phyloP scores from a whole-genome alignment of 2,329 filamentous ascomycete species.

The Trichophyton rubrum region DNA sequence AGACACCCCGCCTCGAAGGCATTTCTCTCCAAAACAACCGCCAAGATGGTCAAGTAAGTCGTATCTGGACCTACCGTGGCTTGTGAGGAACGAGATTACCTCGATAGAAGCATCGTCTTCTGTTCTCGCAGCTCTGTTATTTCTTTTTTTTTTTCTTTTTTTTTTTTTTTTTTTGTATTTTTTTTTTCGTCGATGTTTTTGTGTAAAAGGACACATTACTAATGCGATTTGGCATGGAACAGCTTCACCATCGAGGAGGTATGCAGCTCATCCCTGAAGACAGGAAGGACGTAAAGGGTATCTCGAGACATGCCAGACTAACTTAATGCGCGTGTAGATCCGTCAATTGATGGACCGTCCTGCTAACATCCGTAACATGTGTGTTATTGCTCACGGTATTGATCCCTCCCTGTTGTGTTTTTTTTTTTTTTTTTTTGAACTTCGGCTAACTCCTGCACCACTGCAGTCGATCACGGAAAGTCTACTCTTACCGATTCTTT shows the following conservation, averaged over 20 bases:
- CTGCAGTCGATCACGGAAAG: conserved; percentile 91
- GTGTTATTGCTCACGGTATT: conserved; percentile 94
- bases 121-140: neutral
- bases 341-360: conserved; percentile 38
- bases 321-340: conserved; percentile 23
- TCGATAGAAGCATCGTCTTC: neutral
- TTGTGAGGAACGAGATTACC: neutral
- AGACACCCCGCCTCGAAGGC: conserved; percentile 32
- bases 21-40: conserved; percentile 44
- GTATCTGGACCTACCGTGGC: neutral
- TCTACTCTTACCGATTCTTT: conserved; percentile 99
- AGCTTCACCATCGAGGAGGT: conserved; percentile 97
- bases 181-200: neutral
- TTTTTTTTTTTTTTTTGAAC: neutral
- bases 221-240: conserved; percentile 14
- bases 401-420: neutral
- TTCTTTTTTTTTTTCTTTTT: neutral
- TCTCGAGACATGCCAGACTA: neutral
- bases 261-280: conserved; percentile 24
- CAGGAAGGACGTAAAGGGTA: neutral
- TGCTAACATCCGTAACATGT: conserved; percentile 81
- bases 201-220: neutral
- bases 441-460: conserved; percentile 1
- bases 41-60: conserved; percentile 99
- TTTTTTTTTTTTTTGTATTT: neutral